Conservation (phyloP, 805 yeast species). For the Saturnispora dispora region DNA sequence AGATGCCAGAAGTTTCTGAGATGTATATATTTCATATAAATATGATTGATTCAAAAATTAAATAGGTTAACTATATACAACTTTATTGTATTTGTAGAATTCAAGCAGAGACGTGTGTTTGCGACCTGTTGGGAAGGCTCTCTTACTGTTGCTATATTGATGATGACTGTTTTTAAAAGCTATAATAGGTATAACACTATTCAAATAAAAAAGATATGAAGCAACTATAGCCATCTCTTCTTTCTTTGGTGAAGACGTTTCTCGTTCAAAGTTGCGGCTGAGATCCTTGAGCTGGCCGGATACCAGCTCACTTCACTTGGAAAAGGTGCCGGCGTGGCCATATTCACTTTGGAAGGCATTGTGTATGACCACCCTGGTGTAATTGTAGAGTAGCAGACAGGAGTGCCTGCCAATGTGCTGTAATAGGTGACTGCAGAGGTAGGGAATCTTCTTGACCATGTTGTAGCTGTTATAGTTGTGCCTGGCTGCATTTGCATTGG, state of each 20-base stretch:
- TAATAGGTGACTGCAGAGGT: constrained; percentile 61
- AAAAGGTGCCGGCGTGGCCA: constrained; percentile 61
- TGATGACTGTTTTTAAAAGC: not conserved
- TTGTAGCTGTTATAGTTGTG: constrained; percentile 50
- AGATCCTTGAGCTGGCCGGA: constrained; percentile 47
- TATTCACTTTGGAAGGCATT: constrained; percentile 52
- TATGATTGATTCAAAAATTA: too few relatives aligned
- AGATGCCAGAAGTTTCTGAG: too few relatives aligned
- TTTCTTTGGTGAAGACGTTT: constrained; percentile 16
- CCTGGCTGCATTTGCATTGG: constrained; percentile 94
- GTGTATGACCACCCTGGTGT: constrained; percentile 84
- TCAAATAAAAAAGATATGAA: not conserved
- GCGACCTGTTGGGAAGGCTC: too few relatives aligned
- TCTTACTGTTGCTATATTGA: too few relatives aligned
- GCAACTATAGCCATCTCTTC: constrained; percentile 23
- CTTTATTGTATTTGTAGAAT: too few relatives aligned
- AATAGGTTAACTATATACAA: too few relatives aligned
- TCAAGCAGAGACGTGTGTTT: too few relatives aligned
- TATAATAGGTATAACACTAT: not conserved
- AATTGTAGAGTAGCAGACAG: constrained; percentile 48
- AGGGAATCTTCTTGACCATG: constrained; percentile 59
- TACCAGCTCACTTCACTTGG: constrained; percentile 58
- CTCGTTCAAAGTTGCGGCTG: constrained; percentile 25
- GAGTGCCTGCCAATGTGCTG: constrained; percentile 36
- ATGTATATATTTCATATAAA: too few relatives aligned